Percentiles rank a stretch among this genome's conserved stretches.
phyloP scores from a whole-genome alignment of 2,329 filamentous ascomycete genomes.

The Lojkania enalia region DNA sequence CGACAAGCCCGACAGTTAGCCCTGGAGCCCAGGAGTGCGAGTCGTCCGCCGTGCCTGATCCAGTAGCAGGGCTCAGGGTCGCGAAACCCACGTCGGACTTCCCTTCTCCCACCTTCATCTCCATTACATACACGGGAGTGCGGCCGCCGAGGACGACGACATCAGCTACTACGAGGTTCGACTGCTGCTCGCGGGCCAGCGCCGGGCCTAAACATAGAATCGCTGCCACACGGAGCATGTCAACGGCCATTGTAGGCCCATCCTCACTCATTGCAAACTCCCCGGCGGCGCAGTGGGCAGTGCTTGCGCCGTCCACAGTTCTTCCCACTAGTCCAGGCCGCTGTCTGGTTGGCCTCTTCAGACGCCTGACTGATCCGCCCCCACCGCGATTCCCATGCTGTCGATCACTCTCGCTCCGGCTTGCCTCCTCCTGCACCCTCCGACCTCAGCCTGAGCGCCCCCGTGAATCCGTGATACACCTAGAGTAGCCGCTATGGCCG shows the following conservation, averaged over 20 bases:
- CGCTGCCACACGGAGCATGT: not conserved
- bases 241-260: constrained; percentile 3
- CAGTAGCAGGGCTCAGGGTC: constrained; percentile 1
- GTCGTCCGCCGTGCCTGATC: constrained; percentile 6
- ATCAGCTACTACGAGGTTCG: constrained; percentile 1
- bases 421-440: constrained; percentile 28
- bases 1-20: not conserved
- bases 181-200: too few species aligned
- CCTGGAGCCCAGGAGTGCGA: not conserved
- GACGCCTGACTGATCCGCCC: constrained; percentile 9
- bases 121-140: not conserved
- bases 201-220: not conserved
- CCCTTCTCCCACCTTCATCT: not conserved
- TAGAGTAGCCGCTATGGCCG: constrained; percentile 27
- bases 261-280: not conserved
- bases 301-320: constrained; percentile 17
- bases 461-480: not conserved
- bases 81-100: not conserved
- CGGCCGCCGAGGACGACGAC: not conserved
- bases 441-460: constrained; percentile 22
- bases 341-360: constrained; percentile 4
- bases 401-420: constrained; percentile 36
- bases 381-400: constrained; percentile 17
- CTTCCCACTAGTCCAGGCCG: too few species aligned
- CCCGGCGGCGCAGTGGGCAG: constrained; percentile 12